Evolutionary conservation across 768 basidiomycete species (phyloP), one percentile per base, ranked within the genome.

Genomic region (Pleurotus tuoliensis): DNA sequence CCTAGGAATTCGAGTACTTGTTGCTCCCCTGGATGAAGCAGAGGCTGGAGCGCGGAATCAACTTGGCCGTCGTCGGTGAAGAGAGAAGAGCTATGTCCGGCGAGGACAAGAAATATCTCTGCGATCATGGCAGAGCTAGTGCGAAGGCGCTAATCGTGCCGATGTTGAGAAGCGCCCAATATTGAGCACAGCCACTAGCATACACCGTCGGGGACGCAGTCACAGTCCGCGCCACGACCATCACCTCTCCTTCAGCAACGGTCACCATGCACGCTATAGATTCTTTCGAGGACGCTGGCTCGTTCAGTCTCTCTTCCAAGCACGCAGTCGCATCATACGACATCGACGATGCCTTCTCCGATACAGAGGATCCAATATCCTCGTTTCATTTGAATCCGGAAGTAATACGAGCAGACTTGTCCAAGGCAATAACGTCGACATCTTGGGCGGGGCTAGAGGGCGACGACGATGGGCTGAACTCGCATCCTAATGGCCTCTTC

Each of bases 21-120:
- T 53, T 86, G 80, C 66, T 96, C 94, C 8, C 94, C 94, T 2
- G 94, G 94, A 64, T 97, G 94, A 3, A 97, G 81, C 13, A 94
- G 82, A 3, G 84, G 76, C 5, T 69, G 57, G 63, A 93, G 87
- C 0, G 84, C 79, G 4, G 88, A 82, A 64, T 85, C 80, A 41
- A 90, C 66, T 30, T 71, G 72, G 57, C 83, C 74, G 56, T 82
- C 84, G 22, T 71, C 63, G 15, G 83, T 78, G 70, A 97, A 94
- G 51, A 97, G 76, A 1, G 92, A 90, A 0, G 94, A 95, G 4
- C 83, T 77, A 72, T 97, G 93, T 38, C 94, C 94, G 2, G 90
- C 86, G 47, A 97, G 85, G 53, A 94, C 78, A 56, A 94, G 82
- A 45, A 96, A 80, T 55, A 95, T 76, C 72, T 96, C 94, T 62